Evolutionary conservation across 2,329 filamentous ascomycete species (phyloP), one percentile per base, ranked within the genome.

Genomic region (Fusarium duplospermum): DNA sequence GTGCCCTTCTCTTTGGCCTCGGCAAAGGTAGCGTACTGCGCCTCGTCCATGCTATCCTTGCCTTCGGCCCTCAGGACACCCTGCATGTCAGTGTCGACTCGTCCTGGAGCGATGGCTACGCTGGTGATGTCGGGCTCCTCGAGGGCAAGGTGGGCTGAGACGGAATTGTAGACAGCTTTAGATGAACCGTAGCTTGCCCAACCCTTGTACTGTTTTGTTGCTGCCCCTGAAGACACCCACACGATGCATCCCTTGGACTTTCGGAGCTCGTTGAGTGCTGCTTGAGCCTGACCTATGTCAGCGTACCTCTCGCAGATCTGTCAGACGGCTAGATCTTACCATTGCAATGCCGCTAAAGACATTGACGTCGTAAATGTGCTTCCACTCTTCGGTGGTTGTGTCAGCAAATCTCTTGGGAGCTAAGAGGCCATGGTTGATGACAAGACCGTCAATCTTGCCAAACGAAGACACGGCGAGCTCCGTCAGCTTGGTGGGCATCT

Each of bases 11-110:
- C 88, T 80, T 95, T 92, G 18, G 93, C 87, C 1, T 89, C 86
- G 14, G 90, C 86, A 77, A 98, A 98, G 31, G 84, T 86, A 9
- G 88, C 86, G 81, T 96, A 93, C 67, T 91, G 89, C 8, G 84
- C 80, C 63, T 85, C 80, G 59, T 86, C 79, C 89, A 91, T 91
- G 63, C 81, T 82, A 2, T 80, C 79, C 40, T 83, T 82, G 50
- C 87, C 89, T 4, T 83, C 81, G 56, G 95, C 91, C 60, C 96
- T 87, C 66, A 99, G 89, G 66, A 93, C 89, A n/a, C 88, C 88
- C 81, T 98, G 95, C 95, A 98, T 98, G 61, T 92, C 92, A 0
- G 95, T 98, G 79, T 98, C 93, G 9, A 97, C 93, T 54, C 93
- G 90, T 3, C 95, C 95, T 0, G 95, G 95, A 5, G 92, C 87